A percentile compares a stretch with the other conserved stretches of the same genome.
Evolutionary conservation across 192 early-diverging fungal species (phyloP).

Genomic region (Gigaspora rosea): DNA sequence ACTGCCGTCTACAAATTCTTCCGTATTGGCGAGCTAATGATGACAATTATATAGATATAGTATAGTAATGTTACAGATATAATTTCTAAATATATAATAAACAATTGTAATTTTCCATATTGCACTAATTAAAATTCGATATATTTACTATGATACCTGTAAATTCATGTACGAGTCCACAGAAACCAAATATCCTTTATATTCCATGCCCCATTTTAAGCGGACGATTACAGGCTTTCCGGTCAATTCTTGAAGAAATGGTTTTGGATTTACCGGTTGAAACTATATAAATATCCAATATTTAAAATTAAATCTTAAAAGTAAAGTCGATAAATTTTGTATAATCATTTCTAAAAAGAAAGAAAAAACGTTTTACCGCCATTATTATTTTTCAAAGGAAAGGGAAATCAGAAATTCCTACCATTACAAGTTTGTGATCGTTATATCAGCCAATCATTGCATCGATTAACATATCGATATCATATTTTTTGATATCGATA

Average conservation of each 20-base stretch:
- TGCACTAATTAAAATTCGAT: not conserved
- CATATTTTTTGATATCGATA: too few relatives aligned
- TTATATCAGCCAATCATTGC: too few relatives aligned
- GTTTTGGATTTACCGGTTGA: constrained; percentile 95
- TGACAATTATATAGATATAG: constrained; percentile 7
- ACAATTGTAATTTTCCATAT: not conserved
- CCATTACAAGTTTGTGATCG: too few relatives aligned
- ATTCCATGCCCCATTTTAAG: constrained; percentile 99
- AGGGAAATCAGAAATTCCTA: too few relatives aligned
- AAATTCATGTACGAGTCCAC: constrained; percentile 99
- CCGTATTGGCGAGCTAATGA: constrained; percentile 84
- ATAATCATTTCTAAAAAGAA: too few relatives aligned
- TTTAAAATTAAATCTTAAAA: too few relatives aligned
- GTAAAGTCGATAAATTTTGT: too few relatives aligned
- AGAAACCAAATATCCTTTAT: constrained; percentile 88
- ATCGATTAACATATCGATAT: too few relatives aligned
- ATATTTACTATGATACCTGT: constrained; percentile 53
- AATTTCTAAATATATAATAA: not conserved
- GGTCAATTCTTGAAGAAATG: constrained; percentile 90
- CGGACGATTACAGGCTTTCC: constrained; percentile 91
- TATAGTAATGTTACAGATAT: not conserved
- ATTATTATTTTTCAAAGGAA: too few relatives aligned
- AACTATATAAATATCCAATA: constrained; percentile 51
- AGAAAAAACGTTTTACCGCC: too few relatives aligned
- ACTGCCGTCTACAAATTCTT: constrained; percentile 93